Base-by-base conservation (phyloP, 1,284 basidiomycete species). In the Athelia psychrophila region DNA sequence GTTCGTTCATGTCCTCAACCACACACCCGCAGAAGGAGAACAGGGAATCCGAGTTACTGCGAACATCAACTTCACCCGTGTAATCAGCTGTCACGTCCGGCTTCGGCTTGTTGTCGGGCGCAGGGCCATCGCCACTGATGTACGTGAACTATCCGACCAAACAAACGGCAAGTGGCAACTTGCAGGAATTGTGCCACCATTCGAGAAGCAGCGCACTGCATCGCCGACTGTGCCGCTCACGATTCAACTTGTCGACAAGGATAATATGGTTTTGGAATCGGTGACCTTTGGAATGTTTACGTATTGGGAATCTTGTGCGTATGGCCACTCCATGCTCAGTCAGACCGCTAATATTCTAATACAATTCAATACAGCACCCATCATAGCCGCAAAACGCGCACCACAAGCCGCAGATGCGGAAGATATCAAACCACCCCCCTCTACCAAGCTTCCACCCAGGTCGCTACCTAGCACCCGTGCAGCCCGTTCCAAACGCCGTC, bases 281-380 rank as follows among this genome's bases (percentile, higher is more conserved):
- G 74, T 83, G 51, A 73, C 80, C 33, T 83, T 91, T 72, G 83
- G 90, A 61, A 75, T 84, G 63, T 85, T 93, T 72, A 75, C 78
- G n/a, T 90, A 88, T 58, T 78, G 75, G 68, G 64, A 73, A 13
- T 57, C 70, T 20, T 72, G 84, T 83, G 51, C 54, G 76, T 70
- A 45, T 50, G n/a, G 9, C 10, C n/a, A 12, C 10, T 35, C n/a
- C 33, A 35, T 35, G n/a, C n/a, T 35, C 12, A 35, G 33, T 12
- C 33, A 12, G 33, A 10, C 33, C 33, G 33, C 33, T 35, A 12
- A 35, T n/a, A 35, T 35, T 10, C 12, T 35, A 35, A 12, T 10
- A 10, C 12, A 12, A 35, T 35, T 12, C 12, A 35, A 10, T 35
- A n/a, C n/a, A 35, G 33, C 33, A n/a, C 33, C 33, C n/a, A 10